These are phyloP conservation scores for Pythium pectinolyticum DNA, from an alignment of 352 stramenopile species.

Conservation along the genomic window DNA sequence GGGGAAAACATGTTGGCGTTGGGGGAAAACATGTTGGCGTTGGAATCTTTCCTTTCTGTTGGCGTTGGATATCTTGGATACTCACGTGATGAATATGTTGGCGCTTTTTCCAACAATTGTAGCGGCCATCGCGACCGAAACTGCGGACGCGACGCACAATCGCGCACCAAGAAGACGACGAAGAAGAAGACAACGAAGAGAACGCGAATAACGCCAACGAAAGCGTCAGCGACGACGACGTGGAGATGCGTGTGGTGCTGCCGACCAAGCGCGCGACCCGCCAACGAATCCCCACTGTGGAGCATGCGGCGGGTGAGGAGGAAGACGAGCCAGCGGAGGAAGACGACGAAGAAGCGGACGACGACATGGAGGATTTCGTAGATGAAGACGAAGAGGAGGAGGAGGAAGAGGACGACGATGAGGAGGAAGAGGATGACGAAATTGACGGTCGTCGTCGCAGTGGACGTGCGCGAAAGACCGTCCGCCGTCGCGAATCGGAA, in stretches of 20 bases:
- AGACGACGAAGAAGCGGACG: constrained; percentile 36
- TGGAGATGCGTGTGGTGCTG: constrained; percentile 9
- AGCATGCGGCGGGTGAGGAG: constrained; percentile 8
- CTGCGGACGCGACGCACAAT: constrained; percentile 35
- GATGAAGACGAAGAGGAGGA: constrained; percentile 19
- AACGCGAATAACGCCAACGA: background rate
- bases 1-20: background rate
- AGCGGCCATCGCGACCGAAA: constrained; percentile 37
- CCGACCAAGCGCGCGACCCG: background rate
- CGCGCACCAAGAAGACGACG: constrained; percentile 16
- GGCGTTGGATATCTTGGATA: constrained; percentile 10
- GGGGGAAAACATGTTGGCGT: constrained; percentile 6
- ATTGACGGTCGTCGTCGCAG: constrained; percentile 37
- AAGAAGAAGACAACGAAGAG: constrained; percentile 16
- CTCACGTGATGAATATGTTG: too few species aligned
- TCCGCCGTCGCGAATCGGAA: constrained; percentile 6
- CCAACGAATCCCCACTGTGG: constrained; percentile 8
- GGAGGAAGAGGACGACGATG: constrained; percentile 18
- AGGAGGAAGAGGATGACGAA: constrained; percentile 22
- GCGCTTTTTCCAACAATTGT: background rate
- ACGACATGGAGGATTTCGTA: constrained; percentile 25
- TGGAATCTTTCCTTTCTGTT: constrained; percentile 1
- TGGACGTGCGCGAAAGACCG: constrained; percentile 20
- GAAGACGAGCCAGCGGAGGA: constrained; percentile 21
- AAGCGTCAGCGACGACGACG: constrained; percentile 20